Evolutionary conservation across 352 stramenopile genomes (phyloP).

Genomic region (Blastocystis sp.): DNA sequence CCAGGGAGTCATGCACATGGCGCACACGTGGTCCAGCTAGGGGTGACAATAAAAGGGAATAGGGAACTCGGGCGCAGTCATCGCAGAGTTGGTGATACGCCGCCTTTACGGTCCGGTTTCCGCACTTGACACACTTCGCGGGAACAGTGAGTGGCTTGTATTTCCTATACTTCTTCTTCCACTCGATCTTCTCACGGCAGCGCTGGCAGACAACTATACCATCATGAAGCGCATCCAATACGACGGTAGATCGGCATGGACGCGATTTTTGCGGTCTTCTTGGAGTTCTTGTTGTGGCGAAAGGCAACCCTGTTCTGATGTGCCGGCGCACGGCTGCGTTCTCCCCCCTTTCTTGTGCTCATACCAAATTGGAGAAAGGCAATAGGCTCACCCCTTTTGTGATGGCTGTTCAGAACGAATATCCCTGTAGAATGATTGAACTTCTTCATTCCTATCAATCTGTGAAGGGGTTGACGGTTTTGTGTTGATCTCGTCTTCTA

Average conservation of each 20-base stretch:
- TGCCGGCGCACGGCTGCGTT: slow-evolving; percentile 82
- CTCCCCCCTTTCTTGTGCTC: slow-evolving; percentile 70
- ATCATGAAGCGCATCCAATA: neutral
- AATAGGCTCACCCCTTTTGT: too few relatives aligned
- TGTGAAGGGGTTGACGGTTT: too few relatives aligned
- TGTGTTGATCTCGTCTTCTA: too few relatives aligned
- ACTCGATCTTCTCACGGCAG: slow-evolving; percentile 88
- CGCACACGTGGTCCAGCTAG: slow-evolving; percentile 60
- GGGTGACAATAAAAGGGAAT: neutral
- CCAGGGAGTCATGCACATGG: slow-evolving; percentile 65
- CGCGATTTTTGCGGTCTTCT: slow-evolving; percentile 77
- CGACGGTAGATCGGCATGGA: slow-evolving; percentile 68
- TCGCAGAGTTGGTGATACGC: slow-evolving; percentile 65
- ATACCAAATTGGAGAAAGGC: slow-evolving; percentile 4
- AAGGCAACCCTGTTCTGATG: slow-evolving; percentile 97
- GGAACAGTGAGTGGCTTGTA: slow-evolving; percentile 92
- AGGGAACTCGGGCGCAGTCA: slow-evolving; percentile 39
- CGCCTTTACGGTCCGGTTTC: slow-evolving; percentile 64
- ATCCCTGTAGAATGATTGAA: too few relatives aligned
- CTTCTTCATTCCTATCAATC: too few relatives aligned
- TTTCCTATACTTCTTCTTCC: slow-evolving; percentile 97
- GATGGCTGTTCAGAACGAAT: too few relatives aligned
- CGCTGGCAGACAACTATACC: slow-evolving; percentile 68
- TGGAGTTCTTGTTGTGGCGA: slow-evolving; percentile 95
- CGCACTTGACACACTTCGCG: slow-evolving; percentile 78